Evolutionary conservation across 1,139 yeast genomes (phyloP), one percentile per base, ranked within the genome.

Genomic region (Ogataea hybrid): DNA sequence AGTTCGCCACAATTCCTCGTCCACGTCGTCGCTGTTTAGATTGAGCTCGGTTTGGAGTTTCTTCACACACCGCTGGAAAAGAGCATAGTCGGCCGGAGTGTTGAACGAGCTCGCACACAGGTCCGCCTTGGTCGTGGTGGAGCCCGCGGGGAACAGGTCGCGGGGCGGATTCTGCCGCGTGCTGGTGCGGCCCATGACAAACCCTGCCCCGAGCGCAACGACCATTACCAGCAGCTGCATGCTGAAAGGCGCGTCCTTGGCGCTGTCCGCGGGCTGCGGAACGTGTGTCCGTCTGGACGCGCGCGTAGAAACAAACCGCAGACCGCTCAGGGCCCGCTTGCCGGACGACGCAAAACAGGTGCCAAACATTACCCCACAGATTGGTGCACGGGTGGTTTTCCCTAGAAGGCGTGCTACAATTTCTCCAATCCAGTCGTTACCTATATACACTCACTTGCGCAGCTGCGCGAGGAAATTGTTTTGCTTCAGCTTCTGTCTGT

Each of bases 401-500:
- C 7, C 4, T 9, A 9, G 21, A 20, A 6, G 2, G 9, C 21
- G 9, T 3, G 9, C 9, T 20, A 20, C 21, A 20, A 20, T 7
- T 20, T 20, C 21, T 20, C 21, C 21, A 20, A 7, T 20, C 21
- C 21, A 7, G 21, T 20, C 14, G 4, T 11, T 9, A 9, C 6
- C 30, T 37, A 31, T 35, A 28, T 29, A 35, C 33, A 31, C 10
- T 52, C 33, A 49, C 28, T 49, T 43, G 48, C 61, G 68, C 70
- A 73, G 71, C 53, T 74, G 70, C 32, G 76, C 65, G 63, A 84
- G 70, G 65, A 89, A 89, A 71, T 90, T 90, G 62, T 79, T 82
- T 59, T 78, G 75, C 66, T 87, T 89, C 62, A 89, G 87, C 54
- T 70, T 73, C 51, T 76, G 73, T 46, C 87, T 79, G 62, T 86